Base-by-base conservation (phyloP, 2,329 filamentous ascomycete genomes). In the Ophiostoma pallidulum region DNA sequence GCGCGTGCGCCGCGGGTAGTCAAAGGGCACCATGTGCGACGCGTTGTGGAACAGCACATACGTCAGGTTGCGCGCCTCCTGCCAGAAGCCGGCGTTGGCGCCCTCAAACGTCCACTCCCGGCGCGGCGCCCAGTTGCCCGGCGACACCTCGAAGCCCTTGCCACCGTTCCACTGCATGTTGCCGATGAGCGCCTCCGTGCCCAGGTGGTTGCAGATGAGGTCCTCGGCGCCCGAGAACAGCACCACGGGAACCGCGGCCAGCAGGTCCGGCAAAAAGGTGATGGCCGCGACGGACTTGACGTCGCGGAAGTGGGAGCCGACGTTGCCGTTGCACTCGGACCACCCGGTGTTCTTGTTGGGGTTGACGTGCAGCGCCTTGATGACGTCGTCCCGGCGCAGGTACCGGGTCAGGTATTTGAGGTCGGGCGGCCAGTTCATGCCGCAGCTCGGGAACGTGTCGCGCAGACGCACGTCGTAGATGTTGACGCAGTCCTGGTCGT, bases 341-440 rank as follows among this genome's bases (percentile, higher is more conserved):
- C 94, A 98, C 19, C 92, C 92, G 0, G 86, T 85, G 55, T 78
- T 81, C 63, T 94, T 94, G 57, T 84, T 84, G 0, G 73, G 61
- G 59, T 88, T 85, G 64, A 98, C 78, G 62, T 98, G 86, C 31
- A 98, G 72, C 1, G 92, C 92, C 4, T 72, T 60, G 22, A 78
- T 71, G 13, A 98, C 92, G 41, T 95, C 88, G n/a, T 72, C 60
- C 48, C 82, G 82, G 49, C 86, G 84, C 45, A 98, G 77, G 64
- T 97, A 98, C 0, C 89, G 87, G 6, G 80, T 86, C 19, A 98
- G 77, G 42, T 76, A 62, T 40, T 66, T 65, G 59, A 98, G 72
- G 66, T 98, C 92, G 54, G 89, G 85, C 28, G 92, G 92, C 94
- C 94, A 98, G 68, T 89, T 91, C 90, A 95, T 95, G 56, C 92